phyloP scores from a whole-genome alignment of 257 asterid species.

The Ilex aquifolium region DNA sequence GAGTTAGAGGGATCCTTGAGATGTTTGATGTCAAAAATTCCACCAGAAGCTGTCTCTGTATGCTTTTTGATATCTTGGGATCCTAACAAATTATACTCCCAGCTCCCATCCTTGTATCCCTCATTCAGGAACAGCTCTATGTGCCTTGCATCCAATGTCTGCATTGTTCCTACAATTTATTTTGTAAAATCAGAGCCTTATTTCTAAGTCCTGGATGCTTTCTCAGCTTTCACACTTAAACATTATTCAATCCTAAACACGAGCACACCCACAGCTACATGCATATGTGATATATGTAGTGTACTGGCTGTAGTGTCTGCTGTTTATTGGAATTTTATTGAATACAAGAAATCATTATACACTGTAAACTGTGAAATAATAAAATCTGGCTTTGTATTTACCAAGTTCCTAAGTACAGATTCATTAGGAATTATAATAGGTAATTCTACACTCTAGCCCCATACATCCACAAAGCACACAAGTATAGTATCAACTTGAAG shows the following conservation, averaged over 20 bases:
- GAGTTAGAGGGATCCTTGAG: slow-evolving; percentile 61
- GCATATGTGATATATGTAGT: neutral
- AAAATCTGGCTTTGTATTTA: too few species aligned
- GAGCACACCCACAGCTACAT: too few species aligned
- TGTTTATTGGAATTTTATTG: neutral
- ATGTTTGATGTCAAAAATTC: slow-evolving; percentile 69
- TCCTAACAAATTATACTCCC: slow-evolving; percentile 69
- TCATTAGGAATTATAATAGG: too few species aligned
- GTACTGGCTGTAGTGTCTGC: neutral
- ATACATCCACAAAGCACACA: too few species aligned
- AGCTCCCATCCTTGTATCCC: slow-evolving; percentile 63
- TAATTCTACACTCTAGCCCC: too few species aligned
- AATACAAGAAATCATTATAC: neutral
- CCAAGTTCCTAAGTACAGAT: too few species aligned
- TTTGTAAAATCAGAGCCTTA: neutral
- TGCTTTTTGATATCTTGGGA: slow-evolving; percentile 49
- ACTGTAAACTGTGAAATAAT: too few species aligned
- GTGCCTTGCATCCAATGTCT: slow-evolving; percentile 88
- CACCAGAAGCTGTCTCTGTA: slow-evolving; percentile 70
- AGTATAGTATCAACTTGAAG: neutral
- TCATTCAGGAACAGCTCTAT: slow-evolving; percentile 69
- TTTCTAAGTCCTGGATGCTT: neutral
- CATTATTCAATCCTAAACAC: neutral
- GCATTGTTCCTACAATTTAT: slow-evolving; percentile 80
- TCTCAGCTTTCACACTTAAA: neutral